Percentiles rank a stretch among this genome's conserved stretches.
Conservation (phyloP, 2,329 filamentous ascomycete species). For the Diaporthe australafricana region DNA sequence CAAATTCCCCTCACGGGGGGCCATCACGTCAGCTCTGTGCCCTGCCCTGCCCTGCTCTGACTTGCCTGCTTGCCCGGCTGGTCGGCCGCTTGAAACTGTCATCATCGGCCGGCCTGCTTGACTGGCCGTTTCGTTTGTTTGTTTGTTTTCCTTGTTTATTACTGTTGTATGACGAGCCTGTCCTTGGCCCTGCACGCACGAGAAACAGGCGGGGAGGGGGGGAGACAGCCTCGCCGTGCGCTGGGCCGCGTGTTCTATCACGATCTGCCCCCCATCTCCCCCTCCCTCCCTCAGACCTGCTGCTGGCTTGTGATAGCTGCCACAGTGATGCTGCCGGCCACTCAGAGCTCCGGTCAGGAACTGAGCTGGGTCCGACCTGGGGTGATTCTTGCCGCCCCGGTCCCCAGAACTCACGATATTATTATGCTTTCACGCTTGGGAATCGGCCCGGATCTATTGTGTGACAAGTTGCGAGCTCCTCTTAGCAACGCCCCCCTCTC, state of each 20-base stretch:
- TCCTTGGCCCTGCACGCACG: not conserved
- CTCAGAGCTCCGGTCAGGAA: conserved; percentile 10
- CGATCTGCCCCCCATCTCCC: not conserved
- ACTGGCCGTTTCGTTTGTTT: not conserved
- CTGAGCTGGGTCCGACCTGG: conserved; percentile 24
- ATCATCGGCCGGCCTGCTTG: not conserved
- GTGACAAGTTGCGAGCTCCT: not conserved
- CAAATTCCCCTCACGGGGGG: conserved; percentile 21
- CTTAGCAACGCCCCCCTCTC: not conserved
- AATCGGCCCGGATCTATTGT: conserved; percentile 23
- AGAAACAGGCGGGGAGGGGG: not conserved
- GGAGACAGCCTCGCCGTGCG: not conserved
- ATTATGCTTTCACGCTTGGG: conserved; percentile 10
- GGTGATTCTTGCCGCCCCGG: not conserved
- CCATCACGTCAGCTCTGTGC: conserved; percentile 13
- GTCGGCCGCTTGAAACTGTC: not conserved
- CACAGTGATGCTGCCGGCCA: conserved; percentile 23
- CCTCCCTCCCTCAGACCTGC: not conserved
- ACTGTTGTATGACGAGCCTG: not conserved
- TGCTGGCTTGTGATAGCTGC: conserved; percentile 26
- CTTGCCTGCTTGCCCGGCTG: not conserved
- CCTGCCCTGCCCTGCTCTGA: conserved; percentile 5
- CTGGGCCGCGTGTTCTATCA: conserved; percentile 25
- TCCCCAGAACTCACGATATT: not conserved
- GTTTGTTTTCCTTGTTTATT: conserved; percentile 15